Conservation (phyloP, 1,284 basidiomycete species). For the Trametes pubescens region DNA sequence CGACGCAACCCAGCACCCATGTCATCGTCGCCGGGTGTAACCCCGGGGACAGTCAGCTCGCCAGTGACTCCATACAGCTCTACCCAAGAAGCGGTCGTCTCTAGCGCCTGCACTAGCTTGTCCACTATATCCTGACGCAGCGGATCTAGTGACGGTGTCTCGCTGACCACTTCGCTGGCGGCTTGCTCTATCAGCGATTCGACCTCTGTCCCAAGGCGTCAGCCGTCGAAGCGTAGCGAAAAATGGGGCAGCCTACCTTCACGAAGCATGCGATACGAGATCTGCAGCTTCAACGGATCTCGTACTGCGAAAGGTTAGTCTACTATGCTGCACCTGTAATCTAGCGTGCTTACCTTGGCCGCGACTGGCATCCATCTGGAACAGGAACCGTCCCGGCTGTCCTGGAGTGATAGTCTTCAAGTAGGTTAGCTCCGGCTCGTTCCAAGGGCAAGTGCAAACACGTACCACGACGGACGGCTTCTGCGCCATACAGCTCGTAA, state of each 20-base stretch:
- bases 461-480: slow-evolving; percentile 43
- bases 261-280: slow-evolving; percentile 75
- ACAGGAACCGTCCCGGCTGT: slow-evolving; percentile 76
- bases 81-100: slow-evolving; percentile 70
- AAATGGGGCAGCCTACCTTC: slow-evolving; percentile 60
- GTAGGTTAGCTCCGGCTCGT: slow-evolving; percentile 6
- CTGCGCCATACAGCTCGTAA: slow-evolving; percentile 55
- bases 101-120: slow-evolving; percentile 64
- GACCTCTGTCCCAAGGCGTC: slow-evolving; percentile 55
- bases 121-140: slow-evolving; percentile 54
- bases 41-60: slow-evolving; percentile 64
- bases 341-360: slow-evolving; percentile 61
- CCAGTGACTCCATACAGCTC: slow-evolving; percentile 73
- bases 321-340: not conserved
- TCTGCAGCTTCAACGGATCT: slow-evolving; percentile 66
- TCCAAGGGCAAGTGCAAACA: not conserved
- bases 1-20: slow-evolving; percentile 46
- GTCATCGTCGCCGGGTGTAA: slow-evolving; percentile 46
- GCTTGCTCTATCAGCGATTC: slow-evolving; percentile 63
- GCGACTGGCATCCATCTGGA: slow-evolving; percentile 66
- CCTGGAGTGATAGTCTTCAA: slow-evolving; percentile 73
- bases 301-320: slow-evolving; percentile 50
- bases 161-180: slow-evolving; percentile 52
- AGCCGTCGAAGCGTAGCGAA: not conserved
- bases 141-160: slow-evolving; percentile 36